Evolutionary conservation across 1,284 basidiomycete species (phyloP), one percentile per base, ranked within the genome.

Genomic region (Trametes sp.): DNA sequence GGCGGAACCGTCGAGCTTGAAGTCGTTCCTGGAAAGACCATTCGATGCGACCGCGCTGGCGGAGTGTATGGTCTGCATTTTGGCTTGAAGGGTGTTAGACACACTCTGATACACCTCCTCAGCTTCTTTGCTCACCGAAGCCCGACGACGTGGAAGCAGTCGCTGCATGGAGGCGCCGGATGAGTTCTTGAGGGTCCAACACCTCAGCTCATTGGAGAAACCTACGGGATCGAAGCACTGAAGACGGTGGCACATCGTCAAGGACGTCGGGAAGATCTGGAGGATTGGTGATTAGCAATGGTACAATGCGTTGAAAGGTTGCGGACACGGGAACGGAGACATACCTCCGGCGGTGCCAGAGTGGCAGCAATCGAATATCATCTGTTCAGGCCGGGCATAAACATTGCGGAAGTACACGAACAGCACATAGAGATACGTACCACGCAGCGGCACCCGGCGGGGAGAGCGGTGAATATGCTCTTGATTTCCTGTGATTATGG

Each of bases 331-430:
- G 13, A 36, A 35, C 31, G 31, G 31, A n/a, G n/a, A n/a, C n/a
- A n/a, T 28, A 53, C 51, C 51, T 42, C 36, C 51, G 3, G 51
- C 51, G 2, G 35, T 53, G 8, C 51, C 51, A 8, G 51, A 53
- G 51, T 53, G 33, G 16, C 51, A 53, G 16, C 51, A 53, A 16
- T 53, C 51, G 16, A 53, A 53, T 6, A 53, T 10, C 36, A 53
- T 23, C 51, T 53, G 24, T 9, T 11, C 23, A 8, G 2, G 23
- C 19, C 19, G 1, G n/a, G 13, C 7, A 38, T 26, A 1, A 52
- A n/a, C 3, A 41, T 10, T 29, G 28, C 19, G 13, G 10, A 6
- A 26, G 14, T 36, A 5, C 35, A 19, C 16, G 16, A 7, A 19
- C 2, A 14, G 41, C 8, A 24, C 13, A 13, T 51, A 19, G 36